Conservation (phyloP, 177 flowering plant genomes). For the Vitis hybrid region DNA sequence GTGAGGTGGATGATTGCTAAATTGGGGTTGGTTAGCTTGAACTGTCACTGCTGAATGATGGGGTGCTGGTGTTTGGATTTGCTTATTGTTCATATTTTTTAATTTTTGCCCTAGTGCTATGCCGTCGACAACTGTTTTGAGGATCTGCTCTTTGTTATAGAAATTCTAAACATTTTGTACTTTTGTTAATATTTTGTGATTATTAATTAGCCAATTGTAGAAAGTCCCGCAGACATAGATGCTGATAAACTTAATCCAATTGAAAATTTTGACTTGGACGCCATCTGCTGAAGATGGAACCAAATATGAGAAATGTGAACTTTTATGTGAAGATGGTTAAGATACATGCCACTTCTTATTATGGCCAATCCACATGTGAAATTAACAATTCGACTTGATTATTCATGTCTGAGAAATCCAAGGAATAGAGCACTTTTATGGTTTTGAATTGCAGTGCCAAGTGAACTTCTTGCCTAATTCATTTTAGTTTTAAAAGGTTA, state of each 20-base stretch:
- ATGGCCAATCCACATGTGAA: neutral
- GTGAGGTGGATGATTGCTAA: constrained; percentile 8
- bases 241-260: neutral
- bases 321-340: no score
- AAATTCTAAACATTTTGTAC: neutral
- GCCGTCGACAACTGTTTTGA: neutral
- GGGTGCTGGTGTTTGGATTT: constrained; percentile 6
- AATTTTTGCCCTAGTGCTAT: constrained; percentile 5
- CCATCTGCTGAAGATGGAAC: neutral
- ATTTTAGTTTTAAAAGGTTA: neutral
- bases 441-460: neutral
- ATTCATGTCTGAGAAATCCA: neutral
- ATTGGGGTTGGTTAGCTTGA: constrained; percentile 6
- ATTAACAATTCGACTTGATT: neutral
- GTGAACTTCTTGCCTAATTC: neutral
- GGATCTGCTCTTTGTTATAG: constrained; percentile 15
- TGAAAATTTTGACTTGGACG: constrained; percentile 2
- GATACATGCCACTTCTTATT: no score
- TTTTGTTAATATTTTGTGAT: neutral
- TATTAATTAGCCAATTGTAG: neutral
- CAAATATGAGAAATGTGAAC: no score
- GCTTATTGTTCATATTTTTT: neutral
- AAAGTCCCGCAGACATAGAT: neutral
- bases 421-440: neutral
- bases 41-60: constrained; percentile 2